These are phyloP conservation scores for Lentinula sp. DNA, from an alignment of 768 basidiomycete genomes.

Conservation along the genomic window DNA sequence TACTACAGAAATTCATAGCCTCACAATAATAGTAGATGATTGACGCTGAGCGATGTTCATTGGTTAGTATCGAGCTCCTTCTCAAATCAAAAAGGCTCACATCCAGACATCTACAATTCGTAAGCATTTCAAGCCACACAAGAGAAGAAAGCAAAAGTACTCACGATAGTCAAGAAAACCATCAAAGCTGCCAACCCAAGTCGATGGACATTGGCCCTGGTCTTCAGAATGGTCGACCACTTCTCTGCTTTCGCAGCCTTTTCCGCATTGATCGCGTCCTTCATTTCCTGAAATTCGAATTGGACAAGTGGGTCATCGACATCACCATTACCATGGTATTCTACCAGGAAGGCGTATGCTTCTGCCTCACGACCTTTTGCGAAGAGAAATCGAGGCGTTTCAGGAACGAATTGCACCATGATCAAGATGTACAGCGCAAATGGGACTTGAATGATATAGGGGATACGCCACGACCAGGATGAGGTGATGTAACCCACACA, in stretches of 20 bases:
- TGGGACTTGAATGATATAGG: constrained; percentile 29
- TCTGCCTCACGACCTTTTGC: constrained; percentile 26
- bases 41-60: background rate
- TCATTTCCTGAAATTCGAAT: background rate
- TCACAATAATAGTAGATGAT: background rate
- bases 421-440: constrained; percentile 18
- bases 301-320: background rate
- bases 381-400: constrained; percentile 30
- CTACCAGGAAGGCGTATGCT: constrained; percentile 28
- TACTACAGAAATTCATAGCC: background rate
- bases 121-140: background rate
- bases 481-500: background rate
- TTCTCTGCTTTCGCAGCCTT: background rate
- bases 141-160: background rate
- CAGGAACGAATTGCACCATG: constrained; percentile 36
- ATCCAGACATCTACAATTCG: background rate
- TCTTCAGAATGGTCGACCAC: background rate
- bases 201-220: background rate
- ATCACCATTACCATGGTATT: constrained; percentile 35
- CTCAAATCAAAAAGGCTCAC: background rate
- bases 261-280: background rate
- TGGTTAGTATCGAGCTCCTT: background rate
- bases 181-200: background rate
- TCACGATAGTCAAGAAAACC: background rate
- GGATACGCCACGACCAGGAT: constrained; percentile 39